A percentile compares a stretch with the other conserved stretches of the same genome.
These are phyloP conservation scores for Rhododendron mucronatum DNA, from an alignment of 148 eudicot genomes.

Conservation along the genomic window DNA sequence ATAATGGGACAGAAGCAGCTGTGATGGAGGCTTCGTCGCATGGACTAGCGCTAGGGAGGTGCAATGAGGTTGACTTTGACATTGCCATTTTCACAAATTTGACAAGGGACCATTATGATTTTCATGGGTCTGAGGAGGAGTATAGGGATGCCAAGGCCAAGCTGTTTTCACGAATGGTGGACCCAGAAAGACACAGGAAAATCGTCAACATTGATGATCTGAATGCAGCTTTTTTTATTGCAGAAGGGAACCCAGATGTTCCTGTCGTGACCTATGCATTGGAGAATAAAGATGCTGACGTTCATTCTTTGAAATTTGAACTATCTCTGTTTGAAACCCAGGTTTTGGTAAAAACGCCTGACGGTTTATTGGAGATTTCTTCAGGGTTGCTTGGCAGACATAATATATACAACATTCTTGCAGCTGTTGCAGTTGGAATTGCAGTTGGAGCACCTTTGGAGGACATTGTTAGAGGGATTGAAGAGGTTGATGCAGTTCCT, in stretches of 20 bases:
- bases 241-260: slow-evolving; percentile 76
- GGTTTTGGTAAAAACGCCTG: slow-evolving; percentile 82
- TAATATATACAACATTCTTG: slow-evolving; percentile 85
- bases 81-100: slow-evolving; percentile 87
- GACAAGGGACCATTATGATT: slow-evolving; percentile 54
- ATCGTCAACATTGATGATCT: slow-evolving; percentile 88
- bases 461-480: slow-evolving; percentile 96
- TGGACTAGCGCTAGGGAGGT: slow-evolving; percentile 61
- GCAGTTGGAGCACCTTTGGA: slow-evolving; percentile 98
- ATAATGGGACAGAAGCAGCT: slow-evolving; percentile 90
- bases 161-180: slow-evolving; percentile 86
- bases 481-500: slow-evolving; percentile 96
- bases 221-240: slow-evolving; percentile 60
- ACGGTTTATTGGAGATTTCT: slow-evolving; percentile 92
- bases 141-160: slow-evolving; percentile 57
- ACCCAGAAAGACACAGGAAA: slow-evolving; percentile 86
- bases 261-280: slow-evolving; percentile 83
- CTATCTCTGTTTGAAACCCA: slow-evolving; percentile 95
- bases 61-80: slow-evolving; percentile 91
- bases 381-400: slow-evolving; percentile 93
- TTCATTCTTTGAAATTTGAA: slow-evolving; percentile 77
- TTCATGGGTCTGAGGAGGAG: slow-evolving; percentile 70
- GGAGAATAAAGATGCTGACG: slow-evolving; percentile 90
- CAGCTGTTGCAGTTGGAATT: slow-evolving; percentile 91
- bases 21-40: slow-evolving; percentile 81